Evolutionary conservation across 2,329 filamentous ascomycete genomes (phyloP), one percentile per base, ranked within the genome.

Genomic region (Zymoseptoria pseudotritici): DNA sequence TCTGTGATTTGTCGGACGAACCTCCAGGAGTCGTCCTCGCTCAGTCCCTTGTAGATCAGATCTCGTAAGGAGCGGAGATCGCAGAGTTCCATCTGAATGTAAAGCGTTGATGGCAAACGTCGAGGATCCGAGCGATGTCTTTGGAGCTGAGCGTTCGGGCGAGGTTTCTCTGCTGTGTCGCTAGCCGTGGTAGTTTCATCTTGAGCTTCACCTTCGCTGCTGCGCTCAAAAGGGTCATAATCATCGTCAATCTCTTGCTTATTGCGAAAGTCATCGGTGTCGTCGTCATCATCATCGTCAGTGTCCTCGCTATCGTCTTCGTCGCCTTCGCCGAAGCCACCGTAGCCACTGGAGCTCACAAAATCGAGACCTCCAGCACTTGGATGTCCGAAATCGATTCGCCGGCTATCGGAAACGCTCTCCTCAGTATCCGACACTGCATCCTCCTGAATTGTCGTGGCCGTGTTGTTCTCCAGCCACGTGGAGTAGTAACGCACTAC

Each of bases 81-180:
- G 70, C 94, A 99, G 67, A 97, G 96, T 72, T 99, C 94, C 94
- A 99, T 99, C 62, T 96, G 94, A 58, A 99, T 97, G 72, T 97
- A 99, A 50, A 99, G 81, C 6, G 92, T 87, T 0, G 88, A 92
- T 56, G 83, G 84, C 61, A 83, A 82, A 51, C 82, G 79, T 58
- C 63, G 65, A 20, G 78, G 76, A 58, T 76, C 74, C 13, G 80
- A 80, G 56, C 77, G 77, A 19, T 79, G 80, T 56, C 75, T 74
- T 53, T 75, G 73, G 10, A 78, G 72, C 9, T 54, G 58, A 5
- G 63, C 52, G 20, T 50, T 52, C 49, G 21, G 53, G 52, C 21
- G 58, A 59, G 11, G 53, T 56, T 21, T 46, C n/a, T 31, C 22
- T n/a, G 52, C 29, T 11, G 22, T 29, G 21, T 50, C 58, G 22